phyloP scores from a whole-genome alignment of 306 rosid species.

The Sphenostylis stenocarpa region DNA sequence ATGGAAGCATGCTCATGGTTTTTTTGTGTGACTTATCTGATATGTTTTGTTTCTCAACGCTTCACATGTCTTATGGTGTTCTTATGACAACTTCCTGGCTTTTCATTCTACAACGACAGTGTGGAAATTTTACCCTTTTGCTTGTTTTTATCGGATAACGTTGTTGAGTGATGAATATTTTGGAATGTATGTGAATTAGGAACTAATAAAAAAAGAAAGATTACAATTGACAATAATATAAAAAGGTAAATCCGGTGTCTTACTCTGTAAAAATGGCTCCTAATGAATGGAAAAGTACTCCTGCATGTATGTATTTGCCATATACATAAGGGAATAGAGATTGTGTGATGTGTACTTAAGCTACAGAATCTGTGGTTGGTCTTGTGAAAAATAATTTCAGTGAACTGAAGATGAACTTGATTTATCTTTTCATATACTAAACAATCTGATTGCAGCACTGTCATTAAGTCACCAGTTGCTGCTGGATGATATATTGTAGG shows the following conservation, averaged over 20 bases:
- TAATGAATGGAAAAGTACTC: background rate
- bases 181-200: background rate
- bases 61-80: background rate
- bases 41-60: background rate
- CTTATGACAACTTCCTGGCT: background rate
- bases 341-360: background rate
- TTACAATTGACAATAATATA: background rate
- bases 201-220: background rate
- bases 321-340: background rate
- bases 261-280: background rate
- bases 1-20: background rate
- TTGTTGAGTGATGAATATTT: background rate
- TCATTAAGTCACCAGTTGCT: background rate
- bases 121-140: background rate
- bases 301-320: background rate
- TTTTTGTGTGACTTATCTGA: background rate
- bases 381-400: background rate
- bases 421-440: background rate
- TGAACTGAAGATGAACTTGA: background rate
- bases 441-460: background rate
- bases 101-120: background rate
- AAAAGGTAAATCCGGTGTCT: background rate
- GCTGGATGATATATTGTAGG: background rate
- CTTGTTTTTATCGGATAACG: background rate
- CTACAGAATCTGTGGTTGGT: background rate